Conservation (phyloP, 495 filamentous ascomycete species). For the Aspergillus carlsbadensis region DNA sequence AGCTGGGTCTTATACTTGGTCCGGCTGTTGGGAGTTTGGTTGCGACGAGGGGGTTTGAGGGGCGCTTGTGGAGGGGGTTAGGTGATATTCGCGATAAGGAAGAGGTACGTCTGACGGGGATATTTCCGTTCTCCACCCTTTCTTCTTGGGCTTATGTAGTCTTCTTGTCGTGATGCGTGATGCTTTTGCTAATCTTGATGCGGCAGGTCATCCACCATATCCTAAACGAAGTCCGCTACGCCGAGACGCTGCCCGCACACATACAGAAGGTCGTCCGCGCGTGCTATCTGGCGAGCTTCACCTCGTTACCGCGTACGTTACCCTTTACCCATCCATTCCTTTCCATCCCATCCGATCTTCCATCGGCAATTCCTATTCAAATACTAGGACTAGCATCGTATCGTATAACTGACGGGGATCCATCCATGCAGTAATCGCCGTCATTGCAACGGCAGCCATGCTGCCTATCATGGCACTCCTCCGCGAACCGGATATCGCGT, state of each 20-base stretch:
- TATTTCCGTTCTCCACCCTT: too few species aligned
- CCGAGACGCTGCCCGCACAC: slow-evolving; percentile 14
- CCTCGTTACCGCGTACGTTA: slow-evolving; percentile 27
- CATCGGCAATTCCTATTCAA: too few species aligned
- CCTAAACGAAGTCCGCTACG: slow-evolving; percentile 25
- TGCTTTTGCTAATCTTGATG: too few species aligned
- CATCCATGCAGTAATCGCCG: neutral
- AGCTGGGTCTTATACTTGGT: slow-evolving; percentile 36
- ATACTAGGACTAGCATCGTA: too few species aligned
- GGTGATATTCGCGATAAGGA: slow-evolving; percentile 6
- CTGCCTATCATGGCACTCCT: neutral
- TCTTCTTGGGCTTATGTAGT: too few species aligned
- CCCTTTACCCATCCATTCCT: neutral
- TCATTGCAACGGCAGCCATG: slow-evolving; percentile 3
- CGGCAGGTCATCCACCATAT: slow-evolving; percentile 30
- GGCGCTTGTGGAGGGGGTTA: slow-evolving; percentile 14
- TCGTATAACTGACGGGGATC: too few species aligned
- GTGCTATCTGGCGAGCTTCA: slow-evolving; percentile 28
- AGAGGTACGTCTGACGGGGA: neutral
- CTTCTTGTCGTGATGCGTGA: too few species aligned
- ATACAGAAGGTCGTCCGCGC: slow-evolving; percentile 16
- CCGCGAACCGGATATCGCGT: neutral
- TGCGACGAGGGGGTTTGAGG: slow-evolving; percentile 24
- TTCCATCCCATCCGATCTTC: too few species aligned
- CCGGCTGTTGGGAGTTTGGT: slow-evolving; percentile 20